Base-by-base conservation (phyloP, 345 rosid species). In the Bruguiera sexangula region DNA sequence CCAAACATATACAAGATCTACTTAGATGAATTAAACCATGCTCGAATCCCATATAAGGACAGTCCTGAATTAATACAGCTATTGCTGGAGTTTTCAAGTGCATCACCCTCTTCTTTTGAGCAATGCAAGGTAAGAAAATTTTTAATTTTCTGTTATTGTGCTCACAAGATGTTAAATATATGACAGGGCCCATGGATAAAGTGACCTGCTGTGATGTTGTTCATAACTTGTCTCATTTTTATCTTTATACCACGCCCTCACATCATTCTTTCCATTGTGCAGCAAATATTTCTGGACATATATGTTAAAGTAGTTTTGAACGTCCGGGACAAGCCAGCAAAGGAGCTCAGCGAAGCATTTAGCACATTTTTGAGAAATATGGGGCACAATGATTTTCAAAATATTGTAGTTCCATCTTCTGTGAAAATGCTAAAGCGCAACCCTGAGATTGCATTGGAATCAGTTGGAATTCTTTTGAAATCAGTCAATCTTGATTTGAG, bases 341-440 rank as follows among this genome's bases (percentile, higher is more conserved):
- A 71, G 63, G 80, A 70, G 68, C 85, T 92, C 37, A 86, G 88
- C 69, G 91, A 84, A 78, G 82, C 85, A 62, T 90, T 95, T 76
- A 63, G 43, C 70, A 87, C 91, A 16, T 91, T 90, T 60, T 88
- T 87, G 80, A 73, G 37, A 55, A 82, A 72, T 32, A 76, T 90
- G 80, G 81, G 85, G 30, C 94, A 85, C 75, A 92, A 90, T 73
- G 92, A 95, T 74, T 87, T 95, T 74, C 96, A 88, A 75, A 85
- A 78, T 72, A 75, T 79, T 60, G 87, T 95, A 55, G 67, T 95
- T 77, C 96, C 99, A n/a, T 79, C 98, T 60, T 86, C 88, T 3
- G 77, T 87, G 54, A 95, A 95, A 86, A 88, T 92, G 99, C 75
- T 95, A 71, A 95, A 90, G 83, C 97, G 99, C 71, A 95, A 95